Evolutionary conservation across 1,284 basidiomycete species (phyloP).

Genomic region (Papiliotrema nemorosa): DNA sequence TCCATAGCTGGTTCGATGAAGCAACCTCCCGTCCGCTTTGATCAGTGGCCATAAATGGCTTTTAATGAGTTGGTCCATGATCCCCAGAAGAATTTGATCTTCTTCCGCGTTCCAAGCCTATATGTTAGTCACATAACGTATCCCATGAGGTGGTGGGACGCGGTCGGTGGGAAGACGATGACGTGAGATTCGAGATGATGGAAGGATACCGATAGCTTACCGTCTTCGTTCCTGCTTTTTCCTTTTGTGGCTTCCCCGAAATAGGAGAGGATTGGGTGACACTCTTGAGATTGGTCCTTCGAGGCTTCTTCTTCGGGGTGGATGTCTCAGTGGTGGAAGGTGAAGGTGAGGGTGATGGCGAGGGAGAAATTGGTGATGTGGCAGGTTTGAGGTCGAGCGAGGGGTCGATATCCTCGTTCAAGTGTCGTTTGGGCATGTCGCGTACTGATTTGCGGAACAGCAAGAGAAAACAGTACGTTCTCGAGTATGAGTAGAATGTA

Average conservation of each 20-base stretch:
- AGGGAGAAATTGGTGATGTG: too few species aligned
- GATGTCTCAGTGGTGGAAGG: background rate
- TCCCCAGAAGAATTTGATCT: conserved; percentile 8
- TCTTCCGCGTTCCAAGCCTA: conserved; percentile 10
- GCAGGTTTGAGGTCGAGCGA: background rate
- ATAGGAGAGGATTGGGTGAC: background rate
- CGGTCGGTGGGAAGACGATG: background rate
- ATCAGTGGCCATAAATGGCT: conserved; percentile 8
- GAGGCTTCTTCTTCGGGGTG: background rate
- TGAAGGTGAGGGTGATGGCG: background rate
- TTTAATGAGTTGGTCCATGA: conserved; percentile 9
- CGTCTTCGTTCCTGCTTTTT: background rate
- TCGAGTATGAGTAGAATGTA: too few species aligned
- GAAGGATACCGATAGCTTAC: background rate
- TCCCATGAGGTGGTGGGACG: background rate
- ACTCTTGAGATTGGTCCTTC: background rate
- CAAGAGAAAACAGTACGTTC: too few species aligned
- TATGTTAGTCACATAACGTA: background rate
- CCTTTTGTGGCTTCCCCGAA: background rate
- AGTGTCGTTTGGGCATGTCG: background rate
- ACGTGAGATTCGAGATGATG: background rate
- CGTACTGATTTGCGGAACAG: too few species aligned
- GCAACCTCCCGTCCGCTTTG: conserved; percentile 13
- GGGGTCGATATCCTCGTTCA: background rate
- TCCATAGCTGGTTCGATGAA: conserved; percentile 8